phyloP scores from a whole-genome alignment of 2,329 filamentous ascomycete genomes.

The Fusarium palustre region DNA sequence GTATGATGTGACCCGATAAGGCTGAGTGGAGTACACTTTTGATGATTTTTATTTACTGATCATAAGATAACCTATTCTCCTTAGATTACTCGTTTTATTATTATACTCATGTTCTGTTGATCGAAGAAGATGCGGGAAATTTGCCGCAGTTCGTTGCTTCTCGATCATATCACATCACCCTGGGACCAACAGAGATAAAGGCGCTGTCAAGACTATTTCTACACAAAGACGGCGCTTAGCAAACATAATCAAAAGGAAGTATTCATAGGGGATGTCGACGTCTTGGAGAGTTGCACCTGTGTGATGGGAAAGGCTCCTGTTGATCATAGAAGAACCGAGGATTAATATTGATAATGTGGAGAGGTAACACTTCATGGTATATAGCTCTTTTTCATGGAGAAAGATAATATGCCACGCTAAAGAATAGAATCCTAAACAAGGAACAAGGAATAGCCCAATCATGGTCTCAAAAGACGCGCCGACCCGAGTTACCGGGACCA shows the following conservation, averaged over 20 bases:
- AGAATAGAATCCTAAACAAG: background rate
- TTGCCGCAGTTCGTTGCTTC: background rate
- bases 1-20: background rate
- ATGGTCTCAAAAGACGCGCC: background rate
- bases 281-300: background rate
- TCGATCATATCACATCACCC: background rate
- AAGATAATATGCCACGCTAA: too few relatives aligned
- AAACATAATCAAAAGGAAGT: background rate
- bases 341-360: background rate
- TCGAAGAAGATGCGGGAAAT: too few relatives aligned
- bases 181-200: background rate
- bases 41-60: background rate
- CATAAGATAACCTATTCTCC: too few relatives aligned
- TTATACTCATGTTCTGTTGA: too few relatives aligned
- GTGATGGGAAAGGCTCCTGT: background rate
- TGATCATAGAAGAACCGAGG: background rate
- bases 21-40: background rate
- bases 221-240: background rate
- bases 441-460: background rate
- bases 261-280: too few relatives aligned
- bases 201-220: background rate
- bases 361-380: background rate
- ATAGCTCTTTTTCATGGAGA: background rate
- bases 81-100: background rate
- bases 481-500: slow-evolving; percentile 6